These are phyloP conservation scores for Xylaria castorea DNA, from an alignment of 495 filamentous ascomycete genomes.

Conservation along the genomic window DNA sequence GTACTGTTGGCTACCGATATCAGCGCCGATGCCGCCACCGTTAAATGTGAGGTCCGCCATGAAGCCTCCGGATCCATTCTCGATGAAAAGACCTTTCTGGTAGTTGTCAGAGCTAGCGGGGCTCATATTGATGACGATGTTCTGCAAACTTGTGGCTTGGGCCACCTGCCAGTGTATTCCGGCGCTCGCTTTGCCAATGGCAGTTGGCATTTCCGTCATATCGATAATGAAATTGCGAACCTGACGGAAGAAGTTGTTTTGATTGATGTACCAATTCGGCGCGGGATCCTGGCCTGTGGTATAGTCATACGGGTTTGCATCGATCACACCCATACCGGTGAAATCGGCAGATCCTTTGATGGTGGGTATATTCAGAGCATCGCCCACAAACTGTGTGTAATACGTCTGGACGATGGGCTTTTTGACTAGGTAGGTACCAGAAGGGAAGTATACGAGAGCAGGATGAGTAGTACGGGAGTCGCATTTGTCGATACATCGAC, in stretches of 20 bases:
- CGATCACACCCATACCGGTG: conserved; percentile 85
- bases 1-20: conserved; percentile 94
- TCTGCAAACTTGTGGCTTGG: conserved; percentile 91
- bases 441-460: conserved; percentile 80
- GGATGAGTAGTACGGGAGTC: conserved; percentile 81
- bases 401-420: conserved; percentile 75
- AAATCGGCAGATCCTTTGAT: conserved; percentile 79
- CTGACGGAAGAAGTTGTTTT: conserved; percentile 99
- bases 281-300: conserved; percentile 50
- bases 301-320: conserved; percentile 79
- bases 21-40: conserved; percentile 83
- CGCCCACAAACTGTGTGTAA: conserved; percentile 82
- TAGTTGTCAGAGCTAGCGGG: conserved; percentile 72
- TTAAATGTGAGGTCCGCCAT: conserved; percentile 88
- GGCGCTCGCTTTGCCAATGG: conserved; percentile 58
- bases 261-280: conserved; percentile 77
- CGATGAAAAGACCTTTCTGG: conserved; percentile 95
- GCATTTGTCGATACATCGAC: conserved; percentile 78
- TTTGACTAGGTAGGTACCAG: conserved; percentile 76
- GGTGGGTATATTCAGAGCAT: conserved; percentile 70
- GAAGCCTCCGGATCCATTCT: conserved; percentile 91
- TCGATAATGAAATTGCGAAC: conserved; percentile 95
- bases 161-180: conserved; percentile 99
- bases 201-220: conserved; percentile 68
- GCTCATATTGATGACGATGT: conserved; percentile 89